These are phyloP conservation scores for Cyberlindnera nakhonratchasimensis DNA, from an alignment of 805 yeast species.

Conservation along the genomic window DNA sequence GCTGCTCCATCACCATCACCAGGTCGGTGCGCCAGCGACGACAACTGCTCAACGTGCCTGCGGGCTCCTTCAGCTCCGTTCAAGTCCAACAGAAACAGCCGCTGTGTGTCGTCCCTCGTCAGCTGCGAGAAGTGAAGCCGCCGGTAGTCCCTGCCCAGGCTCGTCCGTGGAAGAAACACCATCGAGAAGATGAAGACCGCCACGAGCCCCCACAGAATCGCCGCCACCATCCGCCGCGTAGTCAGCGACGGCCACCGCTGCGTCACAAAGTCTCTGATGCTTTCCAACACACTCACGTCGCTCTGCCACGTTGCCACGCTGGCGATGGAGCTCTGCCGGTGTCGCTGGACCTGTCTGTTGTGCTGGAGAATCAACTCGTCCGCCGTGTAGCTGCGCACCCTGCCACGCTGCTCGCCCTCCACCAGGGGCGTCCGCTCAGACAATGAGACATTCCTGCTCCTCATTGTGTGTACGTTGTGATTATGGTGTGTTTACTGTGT, in stretches of 20 bases:
- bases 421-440: constrained; percentile 6
- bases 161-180: constrained; percentile 80
- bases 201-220: constrained; percentile 23
- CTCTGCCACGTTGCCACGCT: constrained; percentile 11
- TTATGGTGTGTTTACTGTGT: background rate
- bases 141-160: constrained; percentile 75
- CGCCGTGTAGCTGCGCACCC: constrained; percentile 16
- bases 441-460: background rate
- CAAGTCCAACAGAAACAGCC: constrained; percentile 49
- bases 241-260: constrained; percentile 22
- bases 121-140: constrained; percentile 64
- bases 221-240: constrained; percentile 22
- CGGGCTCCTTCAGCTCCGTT: constrained; percentile 26
- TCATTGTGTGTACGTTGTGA: background rate
- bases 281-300: constrained; percentile 14
- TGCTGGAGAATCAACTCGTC: constrained; percentile 17
- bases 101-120: constrained; percentile 65
- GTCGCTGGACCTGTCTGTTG: constrained; percentile 12
- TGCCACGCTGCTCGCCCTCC: constrained; percentile 2
- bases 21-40: constrained; percentile 25
- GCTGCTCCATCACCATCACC: constrained; percentile 34
- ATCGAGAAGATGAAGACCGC: constrained; percentile 45
- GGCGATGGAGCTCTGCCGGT: constrained; percentile 16
- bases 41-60: constrained; percentile 27
- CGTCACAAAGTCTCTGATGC: constrained; percentile 22